A percentile compares a stretch with the other conserved stretches of the same genome.
phyloP scores from a whole-genome alignment of 768 basidiomycete species.

The Russula griseocarnosa region DNA sequence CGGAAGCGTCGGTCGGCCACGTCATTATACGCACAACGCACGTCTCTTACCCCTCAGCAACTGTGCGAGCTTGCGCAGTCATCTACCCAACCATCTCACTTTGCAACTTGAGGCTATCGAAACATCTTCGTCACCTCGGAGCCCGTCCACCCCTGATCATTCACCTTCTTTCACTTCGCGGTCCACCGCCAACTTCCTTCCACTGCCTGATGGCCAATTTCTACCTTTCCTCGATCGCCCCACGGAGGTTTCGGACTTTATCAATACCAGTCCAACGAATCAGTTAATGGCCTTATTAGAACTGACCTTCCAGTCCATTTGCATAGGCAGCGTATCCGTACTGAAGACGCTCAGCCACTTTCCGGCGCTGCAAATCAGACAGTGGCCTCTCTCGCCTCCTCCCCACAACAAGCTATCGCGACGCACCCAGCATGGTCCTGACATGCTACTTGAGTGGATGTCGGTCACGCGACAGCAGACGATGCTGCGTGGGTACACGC shows the following conservation, averaged over 20 bases:
- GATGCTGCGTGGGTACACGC: slow-evolving; percentile 26
- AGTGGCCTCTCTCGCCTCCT: background rate
- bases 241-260: slow-evolving; percentile 25
- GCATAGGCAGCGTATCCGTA: slow-evolving; percentile 6
- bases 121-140: slow-evolving; percentile 3
- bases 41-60: slow-evolving; percentile 25
- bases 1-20: slow-evolving; percentile 20
- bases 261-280: slow-evolving; percentile 27
- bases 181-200: slow-evolving; percentile 11
- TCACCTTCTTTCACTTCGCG: slow-evolving; percentile 1
- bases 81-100: slow-evolving; percentile 14
- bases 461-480: slow-evolving; percentile 21
- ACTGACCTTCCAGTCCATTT: slow-evolving; percentile 28
- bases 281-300: slow-evolving; percentile 28
- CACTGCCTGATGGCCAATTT: slow-evolving; percentile 26
- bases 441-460: slow-evolving; percentile 29
- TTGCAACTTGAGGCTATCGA: background rate
- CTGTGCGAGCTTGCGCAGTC: slow-evolving; percentile 26
- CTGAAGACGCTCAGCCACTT: background rate
- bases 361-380: background rate
- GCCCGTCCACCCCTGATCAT: background rate
- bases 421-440: slow-evolving; percentile 21
- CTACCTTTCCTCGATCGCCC: slow-evolving; percentile 28
- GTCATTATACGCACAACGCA: slow-evolving; percentile 20
- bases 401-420: background rate